These are phyloP conservation scores for Penicillium sclerotigenum DNA, from an alignment of 2,329 filamentous ascomycete species.

Conservation along the genomic window DNA sequence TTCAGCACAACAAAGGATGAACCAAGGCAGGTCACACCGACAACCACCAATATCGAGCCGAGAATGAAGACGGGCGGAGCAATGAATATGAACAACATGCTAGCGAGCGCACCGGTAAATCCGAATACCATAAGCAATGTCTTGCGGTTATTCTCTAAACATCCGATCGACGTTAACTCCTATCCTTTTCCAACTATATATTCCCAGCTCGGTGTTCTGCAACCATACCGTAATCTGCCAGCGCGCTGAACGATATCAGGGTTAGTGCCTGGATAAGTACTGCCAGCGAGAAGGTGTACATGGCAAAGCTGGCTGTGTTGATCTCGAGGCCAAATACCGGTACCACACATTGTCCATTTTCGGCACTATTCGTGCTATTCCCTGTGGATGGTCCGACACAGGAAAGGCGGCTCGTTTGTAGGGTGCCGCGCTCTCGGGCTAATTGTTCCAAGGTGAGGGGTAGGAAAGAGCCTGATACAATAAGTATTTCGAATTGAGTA, in stretches of 20 bases:
- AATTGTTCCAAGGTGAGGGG: slow-evolving; percentile 87
- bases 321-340: slow-evolving; percentile 32
- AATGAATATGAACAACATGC: slow-evolving; percentile 83
- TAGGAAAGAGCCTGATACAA: slow-evolving; percentile 72
- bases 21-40: slow-evolving; percentile 85
- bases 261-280: slow-evolving; percentile 81
- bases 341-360: slow-evolving; percentile 33
- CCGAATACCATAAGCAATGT: slow-evolving; percentile 76
- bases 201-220: not conserved
- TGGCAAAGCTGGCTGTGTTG: slow-evolving; percentile 42
- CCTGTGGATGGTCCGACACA: slow-evolving; percentile 31
- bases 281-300: slow-evolving; percentile 78
- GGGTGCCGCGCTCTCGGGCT: slow-evolving; percentile 85
- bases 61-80: slow-evolving; percentile 71
- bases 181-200: not conserved
- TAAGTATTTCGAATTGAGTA: too few species aligned
- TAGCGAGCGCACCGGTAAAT: slow-evolving; percentile 70
- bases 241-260: slow-evolving; percentile 64
- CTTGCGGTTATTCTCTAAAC: slow-evolving; percentile 61
- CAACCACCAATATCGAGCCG: slow-evolving; percentile 73
- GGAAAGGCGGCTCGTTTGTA: slow-evolving; percentile 49
- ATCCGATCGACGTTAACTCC: slow-evolving; percentile 1
- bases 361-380: slow-evolving; percentile 17
- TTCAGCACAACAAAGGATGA: slow-evolving; percentile 90
- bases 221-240: slow-evolving; percentile 76